Evolutionary conservation across 1,284 basidiomycete genomes (phyloP).

Genomic region (Ceratorhiza oryzae-sativae): DNA sequence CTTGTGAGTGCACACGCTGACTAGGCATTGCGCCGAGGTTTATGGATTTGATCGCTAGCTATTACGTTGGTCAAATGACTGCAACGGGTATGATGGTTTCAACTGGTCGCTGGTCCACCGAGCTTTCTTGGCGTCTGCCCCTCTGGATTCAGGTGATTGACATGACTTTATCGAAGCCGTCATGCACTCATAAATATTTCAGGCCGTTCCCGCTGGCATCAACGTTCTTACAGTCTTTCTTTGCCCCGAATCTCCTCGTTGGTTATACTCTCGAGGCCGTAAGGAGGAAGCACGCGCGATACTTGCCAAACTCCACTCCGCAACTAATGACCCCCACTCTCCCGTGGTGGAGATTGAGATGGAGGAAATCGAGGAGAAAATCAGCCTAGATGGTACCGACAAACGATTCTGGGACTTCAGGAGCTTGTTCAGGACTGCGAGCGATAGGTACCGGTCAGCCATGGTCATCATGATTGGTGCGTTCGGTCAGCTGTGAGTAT

Average conservation of each 20-base stretch:
- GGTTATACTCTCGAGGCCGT: conserved; percentile 59
- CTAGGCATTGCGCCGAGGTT: not conserved
- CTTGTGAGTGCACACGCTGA: conserved; percentile 50
- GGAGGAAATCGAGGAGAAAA: conserved; percentile 61
- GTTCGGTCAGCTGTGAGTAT: conserved; percentile 54
- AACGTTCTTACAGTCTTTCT: conserved; percentile 58
- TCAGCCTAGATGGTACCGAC: conserved; percentile 52
- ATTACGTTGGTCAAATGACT: conserved; percentile 63
- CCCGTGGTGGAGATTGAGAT: conserved; percentile 62
- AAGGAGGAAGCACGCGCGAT: conserved; percentile 54
- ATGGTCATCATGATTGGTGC: conserved; percentile 62
- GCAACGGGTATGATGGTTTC: conserved; percentile 62
- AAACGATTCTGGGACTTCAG: conserved; percentile 64
- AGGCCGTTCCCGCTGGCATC: conserved; percentile 57
- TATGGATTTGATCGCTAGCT: conserved; percentile 50
- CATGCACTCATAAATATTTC: not conserved
- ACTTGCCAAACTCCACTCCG: conserved; percentile 59
- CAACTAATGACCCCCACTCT: conserved; percentile 56
- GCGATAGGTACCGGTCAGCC: conserved; percentile 59
- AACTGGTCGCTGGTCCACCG: conserved; percentile 56
- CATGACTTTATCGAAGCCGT: not conserved
- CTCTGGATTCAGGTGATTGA: conserved; percentile 57
- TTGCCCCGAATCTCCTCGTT: conserved; percentile 63
- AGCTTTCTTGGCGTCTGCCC: conserved; percentile 60
- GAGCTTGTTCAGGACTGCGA: conserved; percentile 55